Evolutionary conservation across 345 rosid species (phyloP), one percentile per base, ranked within the genome.

Genomic region (Linum lewisii): DNA sequence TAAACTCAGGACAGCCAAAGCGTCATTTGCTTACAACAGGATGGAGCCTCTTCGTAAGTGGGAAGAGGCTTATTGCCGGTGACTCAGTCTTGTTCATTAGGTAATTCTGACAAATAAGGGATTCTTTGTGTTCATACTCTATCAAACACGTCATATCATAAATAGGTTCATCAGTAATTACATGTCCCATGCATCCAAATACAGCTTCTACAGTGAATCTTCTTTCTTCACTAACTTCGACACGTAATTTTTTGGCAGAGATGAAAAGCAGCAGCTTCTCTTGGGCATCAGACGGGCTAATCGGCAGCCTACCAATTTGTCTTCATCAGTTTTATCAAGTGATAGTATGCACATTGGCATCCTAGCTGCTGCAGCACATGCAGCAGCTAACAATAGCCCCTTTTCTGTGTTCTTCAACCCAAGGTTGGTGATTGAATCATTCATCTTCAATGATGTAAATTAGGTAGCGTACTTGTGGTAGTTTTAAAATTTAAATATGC

Each of bases 331-430:
- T 20, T 77, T 93, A 59, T 93, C 97, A 34, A 89, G 97, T 65
- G 99, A 93, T 63, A 87, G 99, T 77, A 89, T 93, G 99, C 99
- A 89, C 67, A 89, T 93, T 57, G 97, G 97, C 51, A 84, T 89
- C 50, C 82, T 89, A 51, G 99, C 99, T 56, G 97, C 97, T 7
- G 97, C 99, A 10, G 97, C 99, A 75, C 96, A 93, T 79, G 99
- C 99, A 15, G 90, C 95, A 61, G 89, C 99, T 44, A 93, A 84
- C 66, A 89, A 76, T 66, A 93, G 97, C 65, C 96, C 94, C 19
- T 93, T 93, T 57, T 85, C 94, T 6, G 81, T 93, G 61, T 87
- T 86, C 72, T 93, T 79, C 54, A 93, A 93, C 73, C 96, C 99
- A 63, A 87, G 95, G 95, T 82, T 24, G 21, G 24, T 62, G 10